Evolutionary conservation across 2,329 filamentous ascomycete genomes (phyloP).

Genomic region (Simplicillium sp.): DNA sequence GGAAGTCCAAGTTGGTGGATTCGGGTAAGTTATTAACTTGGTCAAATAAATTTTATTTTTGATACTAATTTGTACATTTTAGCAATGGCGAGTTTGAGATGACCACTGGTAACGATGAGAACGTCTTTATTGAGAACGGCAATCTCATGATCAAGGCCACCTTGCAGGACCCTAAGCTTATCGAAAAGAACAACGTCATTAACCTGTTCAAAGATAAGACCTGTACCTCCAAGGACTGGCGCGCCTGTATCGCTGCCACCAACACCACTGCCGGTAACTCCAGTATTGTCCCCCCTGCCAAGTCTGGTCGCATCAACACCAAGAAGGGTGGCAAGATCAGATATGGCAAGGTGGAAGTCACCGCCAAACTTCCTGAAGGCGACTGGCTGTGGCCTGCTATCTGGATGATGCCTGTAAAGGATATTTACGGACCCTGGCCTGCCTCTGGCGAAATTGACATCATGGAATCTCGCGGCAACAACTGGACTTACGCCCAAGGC

Average conservation of each 20-base stretch:
- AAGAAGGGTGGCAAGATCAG: constrained; percentile 61
- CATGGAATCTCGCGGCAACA: constrained; percentile 72
- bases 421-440: constrained; percentile 70
- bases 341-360: constrained; percentile 75
- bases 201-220: constrained; percentile 56
- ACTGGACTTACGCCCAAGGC: constrained; percentile 64
- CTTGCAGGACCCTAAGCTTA: constrained; percentile 57
- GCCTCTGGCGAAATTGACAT: constrained; percentile 78
- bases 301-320: constrained; percentile 71
- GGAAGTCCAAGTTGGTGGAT: constrained; percentile 67
- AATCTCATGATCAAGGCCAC: constrained; percentile 69
- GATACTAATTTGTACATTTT: constrained; percentile 3
- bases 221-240: constrained; percentile 52
- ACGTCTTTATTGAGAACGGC: constrained; percentile 63
- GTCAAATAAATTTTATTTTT: neutral
- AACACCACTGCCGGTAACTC: constrained; percentile 63
- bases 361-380: constrained; percentile 63
- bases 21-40: constrained; percentile 46
- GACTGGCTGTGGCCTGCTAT: constrained; percentile 93
- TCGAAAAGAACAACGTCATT: constrained; percentile 57
- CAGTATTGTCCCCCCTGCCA: constrained; percentile 67
- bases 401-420: constrained; percentile 72
- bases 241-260: constrained; percentile 58
- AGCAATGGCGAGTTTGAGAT: constrained; percentile 76
- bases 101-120: constrained; percentile 63